A percentile compares a stretch with the other conserved stretches of the same genome.
These are phyloP conservation scores for Tulasnella sp. DNA, from an alignment of 768 basidiomycete species.

Conservation along the genomic window DNA sequence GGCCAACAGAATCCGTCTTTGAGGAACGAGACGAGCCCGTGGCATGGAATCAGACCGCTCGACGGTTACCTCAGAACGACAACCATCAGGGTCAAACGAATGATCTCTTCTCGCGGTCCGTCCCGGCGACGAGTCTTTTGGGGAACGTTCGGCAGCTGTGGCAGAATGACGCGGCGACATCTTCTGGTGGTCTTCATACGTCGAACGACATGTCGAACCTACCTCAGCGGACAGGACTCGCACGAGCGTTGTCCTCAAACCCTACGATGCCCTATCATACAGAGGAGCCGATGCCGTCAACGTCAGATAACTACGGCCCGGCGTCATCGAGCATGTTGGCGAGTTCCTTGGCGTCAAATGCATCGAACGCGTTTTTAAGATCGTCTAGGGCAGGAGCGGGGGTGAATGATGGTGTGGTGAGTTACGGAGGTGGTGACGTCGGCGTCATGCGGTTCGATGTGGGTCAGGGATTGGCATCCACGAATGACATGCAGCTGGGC, in stretches of 20 bases:
- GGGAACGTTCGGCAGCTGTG: slow-evolving; percentile 74
- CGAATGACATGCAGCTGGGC: neutral
- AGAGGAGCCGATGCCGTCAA: too few relatives aligned
- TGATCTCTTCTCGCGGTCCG: slow-evolving; percentile 56
- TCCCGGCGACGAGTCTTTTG: slow-evolving; percentile 64
- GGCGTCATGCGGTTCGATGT: neutral
- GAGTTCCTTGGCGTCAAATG: slow-evolving; percentile 4
- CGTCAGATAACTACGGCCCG: slow-evolving; percentile 9
- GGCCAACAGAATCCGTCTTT: neutral
- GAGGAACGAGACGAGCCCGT: slow-evolving; percentile 1
- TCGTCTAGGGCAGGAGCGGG: neutral
- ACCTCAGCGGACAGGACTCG: slow-evolving; percentile 18
- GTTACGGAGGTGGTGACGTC: neutral
- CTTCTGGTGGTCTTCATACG: slow-evolving; percentile 23
- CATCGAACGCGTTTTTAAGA: slow-evolving; percentile 10
- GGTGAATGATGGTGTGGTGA: neutral
- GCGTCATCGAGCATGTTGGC: slow-evolving; percentile 6
- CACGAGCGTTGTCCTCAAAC: slow-evolving; percentile 26
- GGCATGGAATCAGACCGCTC: neutral
- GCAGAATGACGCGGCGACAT: slow-evolving; percentile 40
- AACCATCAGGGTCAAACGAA: neutral
- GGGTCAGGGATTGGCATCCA: neutral
- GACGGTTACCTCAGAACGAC: neutral
- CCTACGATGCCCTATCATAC: slow-evolving; percentile 45
- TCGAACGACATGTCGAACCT: slow-evolving; percentile 27